phyloP scores from a whole-genome alignment of 192 early-diverging fungal species.

The Coemansia sp. region DNA sequence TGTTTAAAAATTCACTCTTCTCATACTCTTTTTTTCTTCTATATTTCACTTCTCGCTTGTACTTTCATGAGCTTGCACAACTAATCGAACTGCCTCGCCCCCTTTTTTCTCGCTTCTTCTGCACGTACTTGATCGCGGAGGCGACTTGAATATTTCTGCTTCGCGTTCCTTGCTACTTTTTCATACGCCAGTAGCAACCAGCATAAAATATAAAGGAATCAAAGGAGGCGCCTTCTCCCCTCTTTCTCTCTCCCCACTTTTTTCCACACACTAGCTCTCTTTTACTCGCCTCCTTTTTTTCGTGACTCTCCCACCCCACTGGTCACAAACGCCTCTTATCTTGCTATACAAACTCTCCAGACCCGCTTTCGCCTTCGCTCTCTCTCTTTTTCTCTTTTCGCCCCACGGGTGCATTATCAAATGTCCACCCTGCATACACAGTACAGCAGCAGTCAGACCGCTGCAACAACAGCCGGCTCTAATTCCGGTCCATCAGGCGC shows the following conservation, averaged over 20 bases:
- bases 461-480: slow-evolving; percentile 10
- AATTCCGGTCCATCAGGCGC: slow-evolving; percentile 26
- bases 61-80: slow-evolving; percentile 3
- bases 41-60: background rate
- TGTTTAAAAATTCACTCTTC: slow-evolving; percentile 5
- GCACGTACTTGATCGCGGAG: slow-evolving; percentile 5
- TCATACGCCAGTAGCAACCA: slow-evolving; percentile 9
- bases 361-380: background rate
- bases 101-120: background rate
- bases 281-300: slow-evolving; percentile 5
- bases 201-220: slow-evolving; percentile 11
- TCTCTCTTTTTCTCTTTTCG: background rate
- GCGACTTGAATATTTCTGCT: background rate
- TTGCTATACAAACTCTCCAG: background rate
- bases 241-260: background rate
- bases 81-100: background rate
- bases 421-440: slow-evolving; percentile 55
- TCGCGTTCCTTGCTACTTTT: background rate
- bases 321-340: slow-evolving; percentile 10
- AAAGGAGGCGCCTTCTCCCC: background rate
- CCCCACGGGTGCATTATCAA: background rate
- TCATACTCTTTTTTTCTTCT: background rate
- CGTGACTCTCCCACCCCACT: slow-evolving; percentile 6
- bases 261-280: background rate
- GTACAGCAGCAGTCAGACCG: slow-evolving; percentile 45